Conservation (phyloP, 768 basidiomycete species). For the Lactarius evosmus region DNA sequence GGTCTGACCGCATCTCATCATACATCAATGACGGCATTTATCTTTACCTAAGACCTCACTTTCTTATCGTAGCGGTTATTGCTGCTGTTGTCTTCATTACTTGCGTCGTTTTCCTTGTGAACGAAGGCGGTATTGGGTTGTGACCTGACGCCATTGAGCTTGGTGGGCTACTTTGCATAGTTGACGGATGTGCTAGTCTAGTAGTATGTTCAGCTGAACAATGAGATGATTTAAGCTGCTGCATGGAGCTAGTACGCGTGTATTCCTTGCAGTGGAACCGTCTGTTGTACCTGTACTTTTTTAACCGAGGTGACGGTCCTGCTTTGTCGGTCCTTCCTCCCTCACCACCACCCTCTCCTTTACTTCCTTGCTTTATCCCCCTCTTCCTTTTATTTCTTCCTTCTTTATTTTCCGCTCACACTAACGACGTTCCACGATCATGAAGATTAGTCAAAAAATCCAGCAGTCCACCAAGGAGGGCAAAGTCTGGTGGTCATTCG, state of each 20-base stretch:
- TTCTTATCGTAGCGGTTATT: constrained; percentile 31
- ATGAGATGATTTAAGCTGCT: too few relatives aligned
- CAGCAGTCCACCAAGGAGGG: constrained; percentile 79
- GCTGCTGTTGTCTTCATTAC: constrained; percentile 3
- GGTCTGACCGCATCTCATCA: constrained; percentile 5
- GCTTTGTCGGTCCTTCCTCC: neutral
- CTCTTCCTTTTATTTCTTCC: neutral
- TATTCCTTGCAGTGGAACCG: neutral
- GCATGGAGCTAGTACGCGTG: neutral
- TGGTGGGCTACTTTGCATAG: neutral
- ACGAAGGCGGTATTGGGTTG: neutral
- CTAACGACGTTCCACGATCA: constrained; percentile 35
- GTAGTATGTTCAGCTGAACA: too few relatives aligned
- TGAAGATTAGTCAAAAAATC: constrained; percentile 97
- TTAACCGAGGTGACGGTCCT: neutral
- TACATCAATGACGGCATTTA: constrained; percentile 1
- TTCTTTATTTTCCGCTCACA: neutral
- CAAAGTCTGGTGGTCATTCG: constrained; percentile 96
- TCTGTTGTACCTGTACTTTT: neutral
- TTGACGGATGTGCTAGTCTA: neutral
- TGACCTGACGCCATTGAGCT: neutral
- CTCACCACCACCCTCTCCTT: neutral
- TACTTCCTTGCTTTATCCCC: neutral
- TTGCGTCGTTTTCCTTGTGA: constrained; percentile 19
- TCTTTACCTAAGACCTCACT: constrained; percentile 30